phyloP scores from a whole-genome alignment of 495 filamentous ascomycete species.

The Aspergillus taichungensis region DNA sequence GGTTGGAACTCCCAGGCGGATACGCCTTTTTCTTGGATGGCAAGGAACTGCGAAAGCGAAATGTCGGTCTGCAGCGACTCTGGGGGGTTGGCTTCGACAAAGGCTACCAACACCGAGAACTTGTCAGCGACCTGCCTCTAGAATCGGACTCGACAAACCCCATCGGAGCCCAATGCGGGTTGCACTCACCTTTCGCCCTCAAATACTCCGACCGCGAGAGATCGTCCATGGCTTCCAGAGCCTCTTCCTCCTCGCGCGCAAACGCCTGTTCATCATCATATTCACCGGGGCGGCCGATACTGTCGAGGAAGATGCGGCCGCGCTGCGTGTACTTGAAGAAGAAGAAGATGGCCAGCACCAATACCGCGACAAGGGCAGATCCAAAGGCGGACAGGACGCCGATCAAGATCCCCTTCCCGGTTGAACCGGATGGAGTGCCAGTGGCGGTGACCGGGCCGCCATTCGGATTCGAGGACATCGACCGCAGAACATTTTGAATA shows the following conservation, averaged over 20 bases:
- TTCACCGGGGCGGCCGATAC: conserved; percentile 87
- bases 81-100: conserved; percentile 87
- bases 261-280: conserved; percentile 97
- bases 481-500: conserved; percentile 22
- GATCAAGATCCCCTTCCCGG: conserved; percentile 80
- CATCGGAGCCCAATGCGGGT: background rate
- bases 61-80: conserved; percentile 96
- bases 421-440: conserved; percentile 42
- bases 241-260: conserved; percentile 85
- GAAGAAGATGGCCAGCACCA: conserved; percentile 79
- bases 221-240: conserved; percentile 93
- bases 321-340: conserved; percentile 87
- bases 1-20: conserved; percentile 99
- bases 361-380: conserved; percentile 71
- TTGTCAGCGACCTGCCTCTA: conserved; percentile 7
- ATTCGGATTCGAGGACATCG: conserved; percentile 19
- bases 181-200: conserved; percentile 77
- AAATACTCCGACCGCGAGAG: conserved; percentile 81
- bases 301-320: conserved; percentile 87
- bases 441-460: conserved; percentile 18
- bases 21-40: conserved; percentile 98
- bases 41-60: conserved; percentile 91
- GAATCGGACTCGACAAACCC: background rate
- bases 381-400: conserved; percentile 95
- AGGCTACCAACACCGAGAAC: conserved; percentile 48